These are phyloP conservation scores for Psidium guajava DNA, from an alignment of 345 rosid species.

Conservation along the genomic window DNA sequence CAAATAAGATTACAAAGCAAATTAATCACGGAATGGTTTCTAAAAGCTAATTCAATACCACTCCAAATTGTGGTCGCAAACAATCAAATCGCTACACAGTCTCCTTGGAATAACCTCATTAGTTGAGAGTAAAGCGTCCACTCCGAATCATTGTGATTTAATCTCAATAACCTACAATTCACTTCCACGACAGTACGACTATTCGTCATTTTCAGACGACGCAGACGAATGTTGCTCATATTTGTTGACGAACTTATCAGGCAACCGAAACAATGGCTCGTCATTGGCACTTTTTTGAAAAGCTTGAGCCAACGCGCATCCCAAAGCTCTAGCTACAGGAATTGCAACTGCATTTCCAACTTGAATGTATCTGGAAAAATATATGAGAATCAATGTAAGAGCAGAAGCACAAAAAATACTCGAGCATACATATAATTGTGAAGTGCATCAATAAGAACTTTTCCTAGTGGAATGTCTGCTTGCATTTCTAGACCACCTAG, in stretches of 20 bases:
- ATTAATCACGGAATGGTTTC: background rate
- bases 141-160: too few relatives aligned
- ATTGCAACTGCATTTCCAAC: conserved; percentile 74
- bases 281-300: conserved; percentile 9
- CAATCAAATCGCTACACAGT: background rate
- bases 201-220: conserved; percentile 14
- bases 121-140: too few relatives aligned
- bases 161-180: background rate
- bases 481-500: too few relatives aligned
- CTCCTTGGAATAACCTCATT: too few relatives aligned
- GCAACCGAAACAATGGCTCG: conserved; percentile 25
- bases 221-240: conserved; percentile 1
- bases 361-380: conserved; percentile 39
- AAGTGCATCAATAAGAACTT: background rate
- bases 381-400: background rate
- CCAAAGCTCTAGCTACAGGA: conserved; percentile 59
- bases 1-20: background rate
- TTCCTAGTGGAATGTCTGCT: too few relatives aligned
- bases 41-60: background rate
- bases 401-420: background rate
- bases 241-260: conserved; percentile 16
- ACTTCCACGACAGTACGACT: background rate
- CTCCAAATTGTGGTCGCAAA: background rate
- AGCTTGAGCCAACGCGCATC: conserved; percentile 38
- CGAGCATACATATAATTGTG: background rate